Evolutionary conservation across 129 eudicot species (phyloP).

Genomic region (Kitagawia praeruptora): DNA sequence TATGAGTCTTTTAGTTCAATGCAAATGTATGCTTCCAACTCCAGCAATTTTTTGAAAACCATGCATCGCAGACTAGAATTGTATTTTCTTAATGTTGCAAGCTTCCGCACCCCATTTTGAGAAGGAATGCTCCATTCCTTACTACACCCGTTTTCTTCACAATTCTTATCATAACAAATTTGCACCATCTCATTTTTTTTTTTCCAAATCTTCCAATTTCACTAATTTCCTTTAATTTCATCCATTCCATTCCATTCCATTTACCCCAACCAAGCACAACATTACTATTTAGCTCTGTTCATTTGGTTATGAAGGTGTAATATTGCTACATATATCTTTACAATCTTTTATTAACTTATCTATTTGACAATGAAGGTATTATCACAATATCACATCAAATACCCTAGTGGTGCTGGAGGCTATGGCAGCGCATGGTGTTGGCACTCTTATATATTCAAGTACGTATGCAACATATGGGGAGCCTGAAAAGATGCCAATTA

Average conservation of each 20-base stretch:
- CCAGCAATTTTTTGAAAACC: background rate
- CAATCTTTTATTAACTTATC: background rate
- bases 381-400: conserved; percentile 86
- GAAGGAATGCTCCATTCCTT: too few species aligned
- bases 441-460: conserved; percentile 75
- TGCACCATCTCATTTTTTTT: too few species aligned
- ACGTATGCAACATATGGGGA: conserved; percentile 95
- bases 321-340: background rate
- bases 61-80: background rate
- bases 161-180: too few species aligned
- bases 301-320: background rate
- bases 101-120: background rate
- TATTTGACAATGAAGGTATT: conserved; percentile 44
- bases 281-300: background rate
- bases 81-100: background rate
- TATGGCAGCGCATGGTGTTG: conserved; percentile 64
- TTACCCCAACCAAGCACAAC: too few species aligned
- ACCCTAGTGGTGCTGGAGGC: conserved; percentile 66
- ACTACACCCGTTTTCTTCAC: too few species aligned
- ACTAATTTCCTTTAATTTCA: too few species aligned
- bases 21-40: background rate
- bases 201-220: too few species aligned
- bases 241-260: too few species aligned
- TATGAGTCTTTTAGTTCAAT: background rate
- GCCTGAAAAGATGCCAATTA: conserved; percentile 85